Percentiles rank a stretch among this genome's conserved stretches.
These are phyloP conservation scores for Nelumbo lutea DNA, from an alignment of 164 flowering plant genomes.

Conservation along the genomic window DNA sequence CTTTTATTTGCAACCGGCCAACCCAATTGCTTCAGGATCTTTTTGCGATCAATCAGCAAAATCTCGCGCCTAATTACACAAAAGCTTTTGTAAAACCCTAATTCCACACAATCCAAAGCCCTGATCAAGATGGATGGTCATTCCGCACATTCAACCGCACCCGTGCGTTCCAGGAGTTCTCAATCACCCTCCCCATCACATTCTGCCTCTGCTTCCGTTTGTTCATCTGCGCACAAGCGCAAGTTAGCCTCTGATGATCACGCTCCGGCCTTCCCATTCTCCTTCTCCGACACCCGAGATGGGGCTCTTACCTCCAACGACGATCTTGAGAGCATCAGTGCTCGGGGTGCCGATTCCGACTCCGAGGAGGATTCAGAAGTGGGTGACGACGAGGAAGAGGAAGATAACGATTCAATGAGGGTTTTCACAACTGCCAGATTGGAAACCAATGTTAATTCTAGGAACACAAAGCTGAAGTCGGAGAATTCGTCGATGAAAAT, in stretches of 20 bases:
- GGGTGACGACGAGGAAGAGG: conserved; percentile 57
- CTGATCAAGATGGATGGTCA: conserved; percentile 40
- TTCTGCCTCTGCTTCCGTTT: conserved; percentile 83
- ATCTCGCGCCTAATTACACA: too few relatives aligned
- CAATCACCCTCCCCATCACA: conserved; percentile 93
- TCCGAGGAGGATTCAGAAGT: conserved; percentile 61
- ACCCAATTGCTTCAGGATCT: too few relatives aligned
- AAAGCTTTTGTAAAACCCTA: too few relatives aligned
- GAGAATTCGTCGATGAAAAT: conserved; percentile 50
- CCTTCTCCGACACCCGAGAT: conserved; percentile 70
- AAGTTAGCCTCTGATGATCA: conserved; percentile 57
- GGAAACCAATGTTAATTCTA: conserved; percentile 34
- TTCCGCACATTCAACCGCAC: conserved; percentile 62
- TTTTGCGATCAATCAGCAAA: too few relatives aligned
- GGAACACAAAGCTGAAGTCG: conserved; percentile 62
- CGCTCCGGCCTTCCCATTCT: conserved; percentile 58
- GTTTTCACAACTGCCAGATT: conserved; percentile 72
- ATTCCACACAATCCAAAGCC: background rate
- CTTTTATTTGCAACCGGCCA: too few relatives aligned
- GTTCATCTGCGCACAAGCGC: conserved; percentile 79
- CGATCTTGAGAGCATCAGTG: conserved; percentile 95
- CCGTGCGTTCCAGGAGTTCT: conserved; percentile 70
- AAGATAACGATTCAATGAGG: conserved; percentile 71
- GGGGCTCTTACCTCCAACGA: conserved; percentile 79
- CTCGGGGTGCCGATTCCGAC: conserved; percentile 63